A percentile compares a stretch with the other conserved stretches of the same genome.
These are phyloP conservation scores for Fusarium equiseti DNA, from an alignment of 2,329 filamentous ascomycete species.

Conservation along the genomic window DNA sequence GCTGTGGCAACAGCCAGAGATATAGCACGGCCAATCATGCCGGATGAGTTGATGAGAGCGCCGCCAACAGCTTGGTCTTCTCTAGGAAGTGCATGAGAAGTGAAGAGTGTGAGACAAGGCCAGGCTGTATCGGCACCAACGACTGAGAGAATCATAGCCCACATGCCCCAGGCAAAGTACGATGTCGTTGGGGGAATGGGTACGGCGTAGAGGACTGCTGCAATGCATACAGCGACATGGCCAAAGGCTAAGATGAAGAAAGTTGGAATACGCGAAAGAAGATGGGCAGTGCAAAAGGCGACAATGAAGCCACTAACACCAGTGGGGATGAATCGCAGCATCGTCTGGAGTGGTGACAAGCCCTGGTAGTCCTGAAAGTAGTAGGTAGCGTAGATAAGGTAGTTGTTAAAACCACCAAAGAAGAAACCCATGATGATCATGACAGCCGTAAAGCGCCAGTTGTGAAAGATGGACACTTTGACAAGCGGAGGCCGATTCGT, in stretches of 20 bases:
- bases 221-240: constrained; percentile 65
- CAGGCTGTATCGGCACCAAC: constrained; percentile 76
- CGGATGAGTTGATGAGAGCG: constrained; percentile 74
- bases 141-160: constrained; percentile 74
- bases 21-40: constrained; percentile 74
- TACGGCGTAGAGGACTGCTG: constrained; percentile 71
- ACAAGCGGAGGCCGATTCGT: constrained; percentile 67
- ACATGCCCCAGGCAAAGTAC: constrained; percentile 76
- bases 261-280: constrained; percentile 70
- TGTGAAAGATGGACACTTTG: constrained; percentile 73
- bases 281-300: constrained; percentile 65
- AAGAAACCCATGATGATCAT: constrained; percentile 75
- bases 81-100: constrained; percentile 69
- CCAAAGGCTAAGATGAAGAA: constrained; percentile 69
- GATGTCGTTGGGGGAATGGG: constrained; percentile 70
- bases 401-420: constrained; percentile 76
- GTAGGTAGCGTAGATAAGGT: constrained; percentile 75
- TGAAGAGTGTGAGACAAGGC: constrained; percentile 74
- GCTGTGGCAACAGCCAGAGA: constrained; percentile 74
- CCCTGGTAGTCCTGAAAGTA: constrained; percentile 77
- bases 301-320: constrained; percentile 71
- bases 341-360: constrained; percentile 72
- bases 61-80: constrained; percentile 77
- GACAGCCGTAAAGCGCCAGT: constrained; percentile 69
- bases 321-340: constrained; percentile 75